Evolutionary conservation across 306 rosid species (phyloP), one percentile per base, ranked within the genome.

Genomic region (Macrotyloma uniflorum): DNA sequence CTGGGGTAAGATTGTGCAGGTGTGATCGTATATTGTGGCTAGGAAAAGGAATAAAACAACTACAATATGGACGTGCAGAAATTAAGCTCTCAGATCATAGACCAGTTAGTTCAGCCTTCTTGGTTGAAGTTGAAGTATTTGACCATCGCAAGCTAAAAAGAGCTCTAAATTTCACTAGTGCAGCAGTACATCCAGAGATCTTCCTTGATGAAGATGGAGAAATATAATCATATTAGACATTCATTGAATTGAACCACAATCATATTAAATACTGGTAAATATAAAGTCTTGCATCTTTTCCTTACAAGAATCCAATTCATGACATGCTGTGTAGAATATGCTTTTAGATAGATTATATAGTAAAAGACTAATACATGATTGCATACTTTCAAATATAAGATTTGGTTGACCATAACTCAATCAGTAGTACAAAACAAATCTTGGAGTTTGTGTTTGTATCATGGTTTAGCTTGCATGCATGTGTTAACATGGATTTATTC

Each of bases 1-100:
- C 23, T 82, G 80, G 61, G 61, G 49, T 66, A 50, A 20, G 46
- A 70, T 32, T 28, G 46, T 78, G 79, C 90, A 95, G 98, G 98
- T 95, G 99, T 63, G 99, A 95, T 64, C 89, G 99, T 5, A 87
- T 95, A 87, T 62, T 93, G 42, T 91, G 96, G 97, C 79, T 79
- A 19, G 99, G 98, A 72, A 95, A 79, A 82, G 97, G 98, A 51
- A 93, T 91, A 57, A 89, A 89, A 49, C 99, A 95, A 73, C 69
- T 87, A 32, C 82, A 86, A 47, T 95, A 95, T 19, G 63, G 83
- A 53, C 88, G 92, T 19, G 81, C 96, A 65, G 98, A 95, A 13
- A 20, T 85, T 38, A 85, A 40, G 79, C 64, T 93, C 47, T 95
- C 99, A 6, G 98, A 93, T 88, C 99, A 95, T 79, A 73, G 96